These are phyloP conservation scores for Limonium bicolor DNA, from an alignment of 148 eudicot genomes.

Conservation along the genomic window DNA sequence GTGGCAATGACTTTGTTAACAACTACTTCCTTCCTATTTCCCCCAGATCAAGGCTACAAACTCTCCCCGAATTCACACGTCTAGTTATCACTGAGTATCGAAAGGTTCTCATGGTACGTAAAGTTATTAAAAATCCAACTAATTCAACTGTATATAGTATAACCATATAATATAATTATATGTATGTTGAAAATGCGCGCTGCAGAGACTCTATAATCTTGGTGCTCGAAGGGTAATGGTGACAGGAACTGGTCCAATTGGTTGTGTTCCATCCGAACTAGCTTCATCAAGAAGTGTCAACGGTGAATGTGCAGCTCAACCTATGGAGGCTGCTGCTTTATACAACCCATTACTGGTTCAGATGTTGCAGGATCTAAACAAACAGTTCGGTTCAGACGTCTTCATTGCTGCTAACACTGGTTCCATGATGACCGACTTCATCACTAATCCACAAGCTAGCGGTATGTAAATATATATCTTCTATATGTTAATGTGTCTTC, in stretches of 20 bases:
- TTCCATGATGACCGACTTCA: conserved; percentile 31
- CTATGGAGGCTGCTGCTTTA: conserved; percentile 18
- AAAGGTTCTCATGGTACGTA: conserved; percentile 36
- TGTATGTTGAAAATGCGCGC: neutral
- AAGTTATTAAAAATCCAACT: neutral
- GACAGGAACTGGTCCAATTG: conserved; percentile 67
- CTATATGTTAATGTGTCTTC: neutral
- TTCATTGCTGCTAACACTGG: conserved; percentile 34
- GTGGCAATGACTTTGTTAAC: conserved; percentile 85
- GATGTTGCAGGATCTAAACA: conserved; percentile 21
- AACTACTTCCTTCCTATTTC: conserved; percentile 62
- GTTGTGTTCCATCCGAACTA: conserved; percentile 61
- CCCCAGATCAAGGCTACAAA: conserved; percentile 24
- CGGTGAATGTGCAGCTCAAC: conserved; percentile 38
- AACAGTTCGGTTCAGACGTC: conserved; percentile 32
- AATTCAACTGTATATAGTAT: neutral
- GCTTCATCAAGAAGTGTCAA: conserved; percentile 21
- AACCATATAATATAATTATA: neutral
- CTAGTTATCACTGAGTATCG: conserved; percentile 42
- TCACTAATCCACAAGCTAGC: conserved; percentile 35
- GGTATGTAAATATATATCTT: conserved; percentile 14
- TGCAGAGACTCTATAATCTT: conserved; percentile 48
- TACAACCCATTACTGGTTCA: conserved; percentile 20
- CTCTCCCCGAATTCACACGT: conserved; percentile 28
- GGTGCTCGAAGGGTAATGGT: conserved; percentile 70